A percentile compares a stretch with the other conserved stretches of the same genome.
Evolutionary conservation across 257 asterid genomes (phyloP).

Genomic region (Thymus quinquecostatus): DNA sequence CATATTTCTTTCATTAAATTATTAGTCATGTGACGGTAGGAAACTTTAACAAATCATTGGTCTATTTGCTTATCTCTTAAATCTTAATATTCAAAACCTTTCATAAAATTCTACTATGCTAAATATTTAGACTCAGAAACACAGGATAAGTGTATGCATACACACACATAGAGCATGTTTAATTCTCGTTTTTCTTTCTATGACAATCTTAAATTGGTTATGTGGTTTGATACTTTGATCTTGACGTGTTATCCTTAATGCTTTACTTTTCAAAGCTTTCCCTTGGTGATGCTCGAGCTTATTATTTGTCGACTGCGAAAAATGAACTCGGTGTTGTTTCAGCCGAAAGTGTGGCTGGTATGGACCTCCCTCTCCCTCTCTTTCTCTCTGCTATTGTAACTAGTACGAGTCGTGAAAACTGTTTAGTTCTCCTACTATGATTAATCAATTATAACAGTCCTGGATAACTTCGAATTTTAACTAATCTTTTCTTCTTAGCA

Average conservation of each 20-base stretch:
- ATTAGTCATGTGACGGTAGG: background rate
- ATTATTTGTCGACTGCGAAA: conserved; percentile 88
- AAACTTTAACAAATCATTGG: background rate
- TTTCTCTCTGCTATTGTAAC: conserved; percentile 12
- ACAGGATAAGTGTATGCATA: background rate
- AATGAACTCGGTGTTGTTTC: conserved; percentile 95
- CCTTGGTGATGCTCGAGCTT: conserved; percentile 97
- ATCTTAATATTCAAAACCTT: too few species aligned
- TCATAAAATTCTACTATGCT: background rate
- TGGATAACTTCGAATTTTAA: conserved; percentile 1
- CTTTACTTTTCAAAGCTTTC: conserved; percentile 63
- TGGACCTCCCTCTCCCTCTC: conserved; percentile 13
- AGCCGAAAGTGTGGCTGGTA: conserved; percentile 88
- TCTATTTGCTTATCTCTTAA: too few species aligned
- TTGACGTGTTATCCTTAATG: conserved; percentile 42
- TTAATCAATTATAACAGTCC: conserved; percentile 7
- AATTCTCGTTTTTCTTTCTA: background rate
- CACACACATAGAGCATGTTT: background rate
- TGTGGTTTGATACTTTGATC: background rate
- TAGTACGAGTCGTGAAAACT: background rate
- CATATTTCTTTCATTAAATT: background rate
- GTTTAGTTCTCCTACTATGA: background rate
- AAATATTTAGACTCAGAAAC: background rate
- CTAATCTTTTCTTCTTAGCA: background rate
- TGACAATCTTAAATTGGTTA: background rate